A percentile compares a stretch with the other conserved stretches of the same genome.
These are phyloP conservation scores for Paraphoma sp. DNA, from an alignment of 2,329 filamentous ascomycete species.

Conservation along the genomic window DNA sequence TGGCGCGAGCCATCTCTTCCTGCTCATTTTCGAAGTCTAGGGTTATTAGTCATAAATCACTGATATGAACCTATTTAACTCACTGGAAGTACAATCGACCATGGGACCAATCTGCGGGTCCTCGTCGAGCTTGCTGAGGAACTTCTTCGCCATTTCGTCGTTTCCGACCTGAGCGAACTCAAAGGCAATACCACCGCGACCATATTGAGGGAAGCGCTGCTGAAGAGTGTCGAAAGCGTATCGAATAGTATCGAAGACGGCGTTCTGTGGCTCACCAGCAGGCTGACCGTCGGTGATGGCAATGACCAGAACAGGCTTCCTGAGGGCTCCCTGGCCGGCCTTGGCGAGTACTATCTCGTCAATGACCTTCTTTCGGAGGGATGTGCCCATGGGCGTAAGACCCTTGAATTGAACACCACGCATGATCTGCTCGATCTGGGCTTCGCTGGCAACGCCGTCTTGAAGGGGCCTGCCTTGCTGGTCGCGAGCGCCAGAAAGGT, in stretches of 20 bases:
- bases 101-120: constrained; percentile 66
- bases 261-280: constrained; percentile 64
- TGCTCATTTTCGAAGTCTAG: constrained; percentile 72
- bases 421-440: constrained; percentile 66
- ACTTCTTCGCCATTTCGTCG: constrained; percentile 68
- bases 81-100: constrained; percentile 74
- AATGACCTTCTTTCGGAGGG: constrained; percentile 67
- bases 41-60: constrained; percentile 4
- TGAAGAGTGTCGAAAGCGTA: constrained; percentile 61
- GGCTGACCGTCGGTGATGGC: constrained; percentile 72
- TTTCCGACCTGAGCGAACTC: constrained; percentile 75
- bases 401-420: constrained; percentile 67
- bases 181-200: constrained; percentile 67
- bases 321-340: constrained; percentile 60
- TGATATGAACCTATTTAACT: constrained; percentile 25
- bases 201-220: constrained; percentile 54
- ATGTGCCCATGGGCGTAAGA: constrained; percentile 70
- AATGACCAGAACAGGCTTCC: constrained; percentile 70
- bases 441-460: constrained; percentile 63
- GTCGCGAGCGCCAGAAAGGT: constrained; percentile 41
- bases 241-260: constrained; percentile 65
- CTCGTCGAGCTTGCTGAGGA: constrained; percentile 68
- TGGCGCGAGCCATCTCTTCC: constrained; percentile 68
- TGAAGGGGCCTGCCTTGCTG: constrained; percentile 47
- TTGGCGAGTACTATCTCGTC: constrained; percentile 64